Base-by-base conservation (phyloP, 1,284 basidiomycete species). In the Malassezia slooffiae region DNA sequence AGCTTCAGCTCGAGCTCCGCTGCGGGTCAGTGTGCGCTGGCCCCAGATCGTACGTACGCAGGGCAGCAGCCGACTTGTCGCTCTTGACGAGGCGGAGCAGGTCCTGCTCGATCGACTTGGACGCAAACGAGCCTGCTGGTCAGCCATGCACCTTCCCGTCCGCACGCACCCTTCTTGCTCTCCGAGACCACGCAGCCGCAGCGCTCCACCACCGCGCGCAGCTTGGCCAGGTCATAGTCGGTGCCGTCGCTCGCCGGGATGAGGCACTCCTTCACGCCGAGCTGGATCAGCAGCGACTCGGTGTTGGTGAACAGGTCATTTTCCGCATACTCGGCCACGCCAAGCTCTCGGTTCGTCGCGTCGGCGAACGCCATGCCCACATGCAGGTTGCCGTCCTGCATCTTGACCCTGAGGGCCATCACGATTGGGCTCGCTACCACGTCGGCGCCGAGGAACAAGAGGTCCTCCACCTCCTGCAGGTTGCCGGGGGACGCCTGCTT, bases 401-500 rank as follows among this genome's bases (percentile, higher is more conserved):
- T 77, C 12, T 79, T 77, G 17, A 93, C 70, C 60, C 84, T 85
- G 48, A 97, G 78, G 6, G 89, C 81, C 77, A 96, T 81, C 40
- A 91, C 83, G 43, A 97, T 83, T 2, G 91, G 90, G 15, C 87
- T 81, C 16, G 83, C 78, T 3, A 82, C 72, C 22, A 95, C 76
- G 64, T 96, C 90, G 28, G 80, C 79, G 56, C 83, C 80, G 19
- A 76, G 75, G 69, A 97, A 97, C 10, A 99, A 76, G 15, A 97
- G 74, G 55, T 96, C 93, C 71, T 97, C 93, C 12, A 97, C 80
- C 21, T 83, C 81, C 63, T 86, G 83, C 9, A 97, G 72, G 68
- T 97, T 97, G 38, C 93, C 93, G 0, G 93, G 93, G 4, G 87
- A 90, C 0, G 89, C 89, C 75, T 86, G 80, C 71, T 88, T 89